A percentile compares a stretch with the other conserved stretches of the same genome.
These are phyloP conservation scores for Petunia hybrid DNA, from an alignment of 305 asterid species.

Conservation along the genomic window DNA sequence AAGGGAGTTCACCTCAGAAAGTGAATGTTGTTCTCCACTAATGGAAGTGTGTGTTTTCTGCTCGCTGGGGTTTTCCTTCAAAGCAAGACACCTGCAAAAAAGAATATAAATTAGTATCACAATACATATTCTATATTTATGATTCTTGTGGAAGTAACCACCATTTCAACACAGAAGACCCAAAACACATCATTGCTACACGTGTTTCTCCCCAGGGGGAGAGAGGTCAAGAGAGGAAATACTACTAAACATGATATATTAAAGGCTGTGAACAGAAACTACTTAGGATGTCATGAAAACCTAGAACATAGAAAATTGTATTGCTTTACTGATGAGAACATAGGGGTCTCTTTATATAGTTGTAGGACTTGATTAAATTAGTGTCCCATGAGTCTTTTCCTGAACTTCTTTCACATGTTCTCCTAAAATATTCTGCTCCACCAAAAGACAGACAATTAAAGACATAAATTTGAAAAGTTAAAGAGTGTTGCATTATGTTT, in stretches of 20 bases:
- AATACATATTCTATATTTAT: background rate
- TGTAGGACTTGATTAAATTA: too few species aligned
- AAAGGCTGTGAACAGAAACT: background rate
- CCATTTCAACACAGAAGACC: background rate
- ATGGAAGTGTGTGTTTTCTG: constrained; percentile 48
- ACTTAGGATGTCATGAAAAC: background rate
- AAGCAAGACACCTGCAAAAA: constrained; percentile 55
- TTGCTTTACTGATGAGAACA: background rate
- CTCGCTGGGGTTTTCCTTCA: constrained; percentile 40
- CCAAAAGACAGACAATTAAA: too few species aligned
- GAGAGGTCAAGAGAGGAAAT: background rate
- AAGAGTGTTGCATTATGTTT: too few species aligned
- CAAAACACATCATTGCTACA: background rate
- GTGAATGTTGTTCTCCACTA: constrained; percentile 60
- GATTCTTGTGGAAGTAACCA: background rate
- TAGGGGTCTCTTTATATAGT: too few species aligned
- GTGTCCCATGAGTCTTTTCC: too few species aligned
- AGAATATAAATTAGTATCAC: constrained; percentile 33
- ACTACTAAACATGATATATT: too few species aligned
- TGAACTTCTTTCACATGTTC: too few species aligned
- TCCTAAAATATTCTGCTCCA: too few species aligned
- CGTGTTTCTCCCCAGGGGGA: background rate
- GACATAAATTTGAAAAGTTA: too few species aligned
- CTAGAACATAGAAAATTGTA: background rate
- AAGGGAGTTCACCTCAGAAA: constrained; percentile 51